A percentile compares a stretch with the other conserved stretches of the same genome.
These are phyloP conservation scores for Tolypocladium sp. DNA, from an alignment of 2,329 filamentous ascomycete genomes.

Conservation along the genomic window DNA sequence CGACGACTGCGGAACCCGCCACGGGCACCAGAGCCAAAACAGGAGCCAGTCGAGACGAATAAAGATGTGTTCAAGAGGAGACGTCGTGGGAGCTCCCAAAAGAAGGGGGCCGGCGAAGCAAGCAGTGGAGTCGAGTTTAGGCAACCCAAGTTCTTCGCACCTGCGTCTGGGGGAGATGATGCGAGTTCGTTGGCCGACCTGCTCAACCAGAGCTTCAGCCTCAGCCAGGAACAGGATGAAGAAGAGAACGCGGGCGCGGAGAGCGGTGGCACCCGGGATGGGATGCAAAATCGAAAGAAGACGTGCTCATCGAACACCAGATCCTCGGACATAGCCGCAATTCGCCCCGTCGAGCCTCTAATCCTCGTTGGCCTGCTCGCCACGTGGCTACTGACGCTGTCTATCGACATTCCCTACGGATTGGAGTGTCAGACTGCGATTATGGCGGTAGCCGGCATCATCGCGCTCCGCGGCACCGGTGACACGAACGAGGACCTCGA, in stretches of 20 bases:
- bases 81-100: slow-evolving; percentile 5
- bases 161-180: slow-evolving; percentile 33
- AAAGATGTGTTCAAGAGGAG: slow-evolving; percentile 40
- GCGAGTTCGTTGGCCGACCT: slow-evolving; percentile 34
- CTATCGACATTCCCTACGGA: slow-evolving; percentile 11
- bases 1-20: slow-evolving; percentile 53
- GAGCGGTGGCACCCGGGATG: not conserved
- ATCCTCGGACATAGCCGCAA: not conserved
- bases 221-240: slow-evolving; percentile 22
- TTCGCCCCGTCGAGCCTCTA: slow-evolving; percentile 7
- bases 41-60: slow-evolving; percentile 30
- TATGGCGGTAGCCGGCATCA: slow-evolving; percentile 16
- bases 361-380: slow-evolving; percentile 12
- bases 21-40: slow-evolving; percentile 42
- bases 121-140: slow-evolving; percentile 36
- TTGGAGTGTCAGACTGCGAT: slow-evolving; percentile 17
- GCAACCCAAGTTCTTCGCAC: slow-evolving; percentile 52
- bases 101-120: slow-evolving; percentile 4
- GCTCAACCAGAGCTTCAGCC: slow-evolving; percentile 32
- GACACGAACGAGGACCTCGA: slow-evolving; percentile 11
- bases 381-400: slow-evolving; percentile 15
- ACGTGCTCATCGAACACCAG: not conserved
- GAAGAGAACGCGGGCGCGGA: slow-evolving; percentile 2
- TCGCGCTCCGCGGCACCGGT: slow-evolving; percentile 20
- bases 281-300: not conserved